Percentiles rank a stretch among this genome's conserved stretches.
Evolutionary conservation across 2,329 filamentous ascomycete genomes (phyloP).

Genomic region (Lecanicillium sp.): DNA sequence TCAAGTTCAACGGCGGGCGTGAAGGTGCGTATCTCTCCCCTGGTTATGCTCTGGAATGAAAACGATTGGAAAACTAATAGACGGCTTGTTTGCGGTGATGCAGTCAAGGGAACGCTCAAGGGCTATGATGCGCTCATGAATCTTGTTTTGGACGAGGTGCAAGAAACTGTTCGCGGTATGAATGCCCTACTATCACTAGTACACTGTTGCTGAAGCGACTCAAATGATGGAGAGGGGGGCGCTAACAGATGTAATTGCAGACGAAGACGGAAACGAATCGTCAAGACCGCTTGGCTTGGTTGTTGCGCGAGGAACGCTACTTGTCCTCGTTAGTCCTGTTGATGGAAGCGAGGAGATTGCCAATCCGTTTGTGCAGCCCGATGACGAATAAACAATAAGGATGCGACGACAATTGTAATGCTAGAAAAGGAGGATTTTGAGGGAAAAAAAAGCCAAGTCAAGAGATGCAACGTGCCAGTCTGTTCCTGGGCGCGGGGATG

Average conservation of each 20-base stretch:
- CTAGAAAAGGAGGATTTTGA: background rate
- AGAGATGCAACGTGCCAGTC: no score
- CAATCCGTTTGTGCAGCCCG: constrained; percentile 78
- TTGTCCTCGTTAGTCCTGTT: constrained; percentile 85
- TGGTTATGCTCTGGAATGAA: no score
- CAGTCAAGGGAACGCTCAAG: constrained; percentile 83
- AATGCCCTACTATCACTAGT: background rate
- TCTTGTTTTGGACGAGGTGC: constrained; percentile 86
- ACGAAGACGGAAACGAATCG: constrained; percentile 85
- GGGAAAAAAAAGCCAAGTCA: background rate
- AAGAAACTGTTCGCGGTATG: constrained; percentile 80
- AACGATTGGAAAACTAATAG: no score
- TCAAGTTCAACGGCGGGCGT: constrained; percentile 93
- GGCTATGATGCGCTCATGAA: constrained; percentile 98
- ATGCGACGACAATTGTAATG: background rate
- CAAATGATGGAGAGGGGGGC: no score
- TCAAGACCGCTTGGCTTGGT: constrained; percentile 76
- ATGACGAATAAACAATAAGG: constrained; percentile 41
- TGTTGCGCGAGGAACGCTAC: constrained; percentile 82
- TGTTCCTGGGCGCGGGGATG: no score
- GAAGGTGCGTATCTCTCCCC: no score
- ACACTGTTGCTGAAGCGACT: no score
- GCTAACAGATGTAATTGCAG: constrained; percentile 34
- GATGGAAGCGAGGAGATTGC: constrained; percentile 94
- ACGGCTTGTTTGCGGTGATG: no score